Evolutionary conservation across 1,139 yeast species (phyloP), one percentile per base, ranked within the genome.

Genomic region (Candida anutae): DNA sequence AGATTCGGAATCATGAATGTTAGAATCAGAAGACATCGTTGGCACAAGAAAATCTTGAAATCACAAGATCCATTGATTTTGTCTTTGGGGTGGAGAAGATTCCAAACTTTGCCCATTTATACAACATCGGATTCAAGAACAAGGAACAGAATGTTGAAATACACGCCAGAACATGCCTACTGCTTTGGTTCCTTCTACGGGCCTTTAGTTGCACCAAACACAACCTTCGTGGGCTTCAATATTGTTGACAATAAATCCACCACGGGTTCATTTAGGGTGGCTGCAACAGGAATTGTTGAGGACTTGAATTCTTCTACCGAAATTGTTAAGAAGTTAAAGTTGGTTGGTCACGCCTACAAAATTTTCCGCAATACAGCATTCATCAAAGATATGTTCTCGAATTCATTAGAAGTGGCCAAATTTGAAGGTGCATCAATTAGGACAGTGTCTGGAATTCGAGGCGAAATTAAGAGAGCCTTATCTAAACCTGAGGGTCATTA

Each of bases 121-220:
- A 87, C 98, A 5, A 93, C 98, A 0, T 78, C 95, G 5, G 99
- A 93, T 56, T 90, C 97, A 4, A 70, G 99, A 59, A 88, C 98
- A 5, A 76, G 99, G 65, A 90, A 87, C 47, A 80, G 98, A 63
- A 84, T 93, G 96, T 70, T 93, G 59, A 93, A 93, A 52, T 93
- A 93, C 51, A 90, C 98, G 0, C 98, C 98, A 5, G 99, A 93
- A 49, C 99, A 93, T 55, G 87, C 96, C 24, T 90, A 83, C 54
- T 93, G 98, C 67, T 80, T 80, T 50, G 96, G 95, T 1, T 82
- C 95, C 16, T 88, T 93, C 56, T 93, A 88, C 49, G 98, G 98
- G 1, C 99, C 99, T 5, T 64, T 90, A 35, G 95, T 90, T 27
- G 88, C 97, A 1, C 98, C 98, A 22, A 90, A 90, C 49, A 90